Conservation (phyloP, 2,329 filamentous ascomycete genomes). For the Clonostachys solani region DNA sequence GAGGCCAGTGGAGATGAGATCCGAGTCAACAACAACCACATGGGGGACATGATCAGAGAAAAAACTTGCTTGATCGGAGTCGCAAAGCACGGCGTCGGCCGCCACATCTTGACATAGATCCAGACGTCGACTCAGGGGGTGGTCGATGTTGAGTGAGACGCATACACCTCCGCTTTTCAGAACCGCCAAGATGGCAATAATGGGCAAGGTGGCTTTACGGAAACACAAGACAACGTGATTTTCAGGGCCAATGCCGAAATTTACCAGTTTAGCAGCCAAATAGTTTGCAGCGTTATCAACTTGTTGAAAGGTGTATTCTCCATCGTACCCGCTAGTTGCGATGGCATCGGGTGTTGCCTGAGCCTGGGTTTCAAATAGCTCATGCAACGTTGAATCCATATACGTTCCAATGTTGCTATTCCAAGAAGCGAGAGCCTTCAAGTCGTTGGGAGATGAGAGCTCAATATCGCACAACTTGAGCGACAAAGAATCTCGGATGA, state of each 20-base stretch:
- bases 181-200: background rate
- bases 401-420: background rate
- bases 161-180: background rate
- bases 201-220: constrained; percentile 9
- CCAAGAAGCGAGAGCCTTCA: background rate
- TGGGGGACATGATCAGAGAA: too few species aligned
- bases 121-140: background rate
- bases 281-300: background rate
- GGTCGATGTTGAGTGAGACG: background rate
- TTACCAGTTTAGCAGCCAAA: background rate
- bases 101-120: too few species aligned
- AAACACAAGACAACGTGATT: constrained; percentile 9
- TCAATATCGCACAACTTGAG: background rate
- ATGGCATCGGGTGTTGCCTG: constrained; percentile 24
- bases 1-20: too few species aligned
- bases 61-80: too few species aligned
- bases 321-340: constrained; percentile 46
- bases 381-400: constrained; percentile 24
- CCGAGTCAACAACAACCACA: too few species aligned
- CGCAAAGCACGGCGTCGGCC: too few species aligned
- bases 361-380: constrained; percentile 34
- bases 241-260: constrained; percentile 5
- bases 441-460: background rate
- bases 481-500: background rate
- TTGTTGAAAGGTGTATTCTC: constrained; percentile 32